Evolutionary conservation across 2,329 filamentous ascomycete species (phyloP).

Genomic region (Sporothrix globosa): DNA sequence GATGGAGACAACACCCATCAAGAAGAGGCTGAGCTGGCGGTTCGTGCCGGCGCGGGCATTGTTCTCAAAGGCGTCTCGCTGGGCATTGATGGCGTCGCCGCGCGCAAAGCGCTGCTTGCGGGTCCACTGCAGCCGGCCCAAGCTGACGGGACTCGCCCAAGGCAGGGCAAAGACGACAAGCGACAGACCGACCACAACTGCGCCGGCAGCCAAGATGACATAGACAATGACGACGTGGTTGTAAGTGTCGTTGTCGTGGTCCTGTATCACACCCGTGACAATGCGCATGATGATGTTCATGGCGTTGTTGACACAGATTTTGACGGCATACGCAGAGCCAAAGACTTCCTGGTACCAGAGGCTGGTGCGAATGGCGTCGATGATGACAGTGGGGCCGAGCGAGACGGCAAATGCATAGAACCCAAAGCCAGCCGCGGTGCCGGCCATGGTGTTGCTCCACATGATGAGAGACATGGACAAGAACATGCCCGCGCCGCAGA

Average conservation of each 20-base stretch:
- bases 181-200: slow-evolving; percentile 48
- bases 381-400: slow-evolving; percentile 61
- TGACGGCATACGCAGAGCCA: slow-evolving; percentile 62
- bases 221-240: slow-evolving; percentile 60
- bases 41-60: not conserved
- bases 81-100: slow-evolving; percentile 48
- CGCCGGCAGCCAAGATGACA: slow-evolving; percentile 55
- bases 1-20: slow-evolving; percentile 50
- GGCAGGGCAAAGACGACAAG: slow-evolving; percentile 43
- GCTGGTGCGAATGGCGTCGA: slow-evolving; percentile 62
- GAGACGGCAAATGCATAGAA: slow-evolving; percentile 61
- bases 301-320: slow-evolving; percentile 65
- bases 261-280: slow-evolving; percentile 61
- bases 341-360: slow-evolving; percentile 56
- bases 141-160: slow-evolving; percentile 43
- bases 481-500: slow-evolving; percentile 56
- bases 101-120: slow-evolving; percentile 55
- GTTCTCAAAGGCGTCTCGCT: slow-evolving; percentile 44
- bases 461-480: slow-evolving; percentile 58
- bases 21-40: slow-evolving; percentile 43
- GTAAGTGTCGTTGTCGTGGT: slow-evolving; percentile 60
- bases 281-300: slow-evolving; percentile 65
- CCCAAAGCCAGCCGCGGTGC: slow-evolving; percentile 62
- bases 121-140: slow-evolving; percentile 61
- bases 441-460: slow-evolving; percentile 53